phyloP scores from a whole-genome alignment of 768 basidiomycete genomes.

The Amanita rubescens region DNA sequence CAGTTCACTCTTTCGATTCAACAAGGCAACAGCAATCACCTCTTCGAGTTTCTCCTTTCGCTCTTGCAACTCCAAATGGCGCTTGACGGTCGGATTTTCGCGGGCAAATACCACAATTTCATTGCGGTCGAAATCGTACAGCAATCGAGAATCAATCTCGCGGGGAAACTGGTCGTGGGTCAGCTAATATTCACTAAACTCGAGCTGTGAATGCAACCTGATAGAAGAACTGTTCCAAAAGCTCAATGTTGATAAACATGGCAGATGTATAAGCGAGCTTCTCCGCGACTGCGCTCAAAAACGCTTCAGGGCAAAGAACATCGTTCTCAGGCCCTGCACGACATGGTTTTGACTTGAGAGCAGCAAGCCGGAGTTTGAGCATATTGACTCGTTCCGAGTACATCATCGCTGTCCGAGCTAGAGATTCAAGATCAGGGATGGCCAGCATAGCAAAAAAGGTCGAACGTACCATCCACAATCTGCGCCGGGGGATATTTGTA shows the following conservation, averaged over 20 bases:
- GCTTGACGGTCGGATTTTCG: constrained; percentile 85
- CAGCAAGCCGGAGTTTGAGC: constrained; percentile 78
- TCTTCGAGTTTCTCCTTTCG: constrained; percentile 97
- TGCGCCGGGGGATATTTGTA: constrained; percentile 91
- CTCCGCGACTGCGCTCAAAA: constrained; percentile 94
- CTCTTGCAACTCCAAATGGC: constrained; percentile 90
- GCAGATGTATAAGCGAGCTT: constrained; percentile 94
- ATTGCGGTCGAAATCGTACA: constrained; percentile 87
- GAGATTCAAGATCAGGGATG: neutral
- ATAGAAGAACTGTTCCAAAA: constrained; percentile 98
- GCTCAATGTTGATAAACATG: constrained; percentile 98
- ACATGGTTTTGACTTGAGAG: constrained; percentile 87
- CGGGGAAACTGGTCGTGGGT: constrained; percentile 70
- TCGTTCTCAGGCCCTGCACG: constrained; percentile 82
- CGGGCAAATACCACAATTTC: constrained; percentile 90
- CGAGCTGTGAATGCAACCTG: constrained; percentile 49
- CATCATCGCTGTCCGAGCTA: constrained; percentile 89
- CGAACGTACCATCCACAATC: constrained; percentile 75
- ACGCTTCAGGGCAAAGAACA: constrained; percentile 91
- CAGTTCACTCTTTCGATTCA: neutral
- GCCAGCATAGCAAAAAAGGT: neutral
- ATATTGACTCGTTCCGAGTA: constrained; percentile 76
- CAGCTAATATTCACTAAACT: neutral
- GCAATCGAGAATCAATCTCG: constrained; percentile 89
- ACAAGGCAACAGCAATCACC: constrained; percentile 30